Evolutionary conservation across 192 early-diverging fungal genomes (phyloP).

Genomic region (Phlyctochytrium planicorne): DNA sequence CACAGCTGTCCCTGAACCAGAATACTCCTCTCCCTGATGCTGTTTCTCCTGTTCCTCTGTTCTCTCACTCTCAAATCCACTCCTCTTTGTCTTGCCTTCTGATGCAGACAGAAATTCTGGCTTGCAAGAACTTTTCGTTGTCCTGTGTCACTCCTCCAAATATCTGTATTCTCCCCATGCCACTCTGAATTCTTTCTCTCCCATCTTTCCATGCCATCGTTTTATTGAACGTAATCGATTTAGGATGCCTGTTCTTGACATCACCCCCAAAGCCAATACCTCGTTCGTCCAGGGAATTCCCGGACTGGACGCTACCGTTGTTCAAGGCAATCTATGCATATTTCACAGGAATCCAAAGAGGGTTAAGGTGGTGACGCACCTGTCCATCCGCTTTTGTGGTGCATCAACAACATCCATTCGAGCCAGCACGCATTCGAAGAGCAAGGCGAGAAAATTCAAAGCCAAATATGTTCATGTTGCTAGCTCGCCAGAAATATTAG

Average conservation of each 20-base stretch:
- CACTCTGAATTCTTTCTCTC: no score
- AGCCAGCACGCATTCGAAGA: neutral
- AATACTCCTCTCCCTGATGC: neutral
- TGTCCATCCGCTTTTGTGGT: slow-evolving; percentile 17
- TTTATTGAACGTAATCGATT: no score
- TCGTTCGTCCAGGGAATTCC: slow-evolving; percentile 16
- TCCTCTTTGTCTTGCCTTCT: no score
- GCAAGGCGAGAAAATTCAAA: slow-evolving; percentile 17
- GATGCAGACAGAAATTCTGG: no score
- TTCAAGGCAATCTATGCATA: slow-evolving; percentile 16
- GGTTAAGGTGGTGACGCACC: slow-evolving; percentile 8
- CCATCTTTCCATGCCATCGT: no score
- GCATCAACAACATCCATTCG: slow-evolving; percentile 16
- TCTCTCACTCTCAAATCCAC: no score
- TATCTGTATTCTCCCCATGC: no score
- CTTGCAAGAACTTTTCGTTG: no score
- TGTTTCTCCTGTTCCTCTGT: no score
- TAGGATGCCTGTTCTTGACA: no score
- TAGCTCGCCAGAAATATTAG: slow-evolving; percentile 3
- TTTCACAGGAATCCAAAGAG: slow-evolving; percentile 13
- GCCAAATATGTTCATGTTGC: slow-evolving; percentile 12
- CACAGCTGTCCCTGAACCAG: neutral
- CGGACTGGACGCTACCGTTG: slow-evolving; percentile 14
- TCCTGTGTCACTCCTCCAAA: no score
- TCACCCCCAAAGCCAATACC: no score